A percentile compares a stretch with the other conserved stretches of the same genome.
phyloP scores from a whole-genome alignment of 257 asterid genomes.

The Jacaranda mimosifolia region DNA sequence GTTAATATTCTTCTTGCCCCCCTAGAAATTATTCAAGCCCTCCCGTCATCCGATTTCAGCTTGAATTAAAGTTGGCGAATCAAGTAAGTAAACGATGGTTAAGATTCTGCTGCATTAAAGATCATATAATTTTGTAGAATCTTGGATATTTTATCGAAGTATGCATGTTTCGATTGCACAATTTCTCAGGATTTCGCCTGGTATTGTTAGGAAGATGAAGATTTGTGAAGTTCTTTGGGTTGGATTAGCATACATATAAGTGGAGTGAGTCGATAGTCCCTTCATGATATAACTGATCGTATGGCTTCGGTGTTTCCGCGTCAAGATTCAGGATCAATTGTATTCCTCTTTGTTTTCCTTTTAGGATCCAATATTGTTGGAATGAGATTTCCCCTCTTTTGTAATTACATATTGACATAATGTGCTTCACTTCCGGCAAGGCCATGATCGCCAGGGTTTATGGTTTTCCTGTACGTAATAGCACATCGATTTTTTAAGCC shows the following conservation, averaged over 20 bases:
- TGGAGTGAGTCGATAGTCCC: neutral
- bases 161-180: constrained; percentile 13
- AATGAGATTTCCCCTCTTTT: neutral
- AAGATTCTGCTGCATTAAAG: constrained; percentile 22
- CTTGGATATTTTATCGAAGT: constrained; percentile 2
- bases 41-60: neutral
- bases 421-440: neutral
- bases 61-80: constrained; percentile 4
- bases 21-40: neutral
- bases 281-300: constrained; percentile 20
- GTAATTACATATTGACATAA: neutral
- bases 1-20: too few species aligned
- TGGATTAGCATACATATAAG: too few species aligned
- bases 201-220: neutral
- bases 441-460: neutral
- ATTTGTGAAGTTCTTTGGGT: neutral
- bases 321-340: constrained; percentile 18
- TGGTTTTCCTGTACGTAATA: constrained; percentile 15
- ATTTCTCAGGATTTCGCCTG: constrained; percentile 26
- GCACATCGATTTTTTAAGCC: neutral
- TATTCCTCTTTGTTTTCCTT: constrained; percentile 6
- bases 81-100: constrained; percentile 12
- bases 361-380: neutral
- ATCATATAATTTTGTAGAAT: neutral
- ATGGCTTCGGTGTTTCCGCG: neutral